Evolutionary conservation across 306 rosid genomes (phyloP).

Genomic region (Vigna nakashimae): DNA sequence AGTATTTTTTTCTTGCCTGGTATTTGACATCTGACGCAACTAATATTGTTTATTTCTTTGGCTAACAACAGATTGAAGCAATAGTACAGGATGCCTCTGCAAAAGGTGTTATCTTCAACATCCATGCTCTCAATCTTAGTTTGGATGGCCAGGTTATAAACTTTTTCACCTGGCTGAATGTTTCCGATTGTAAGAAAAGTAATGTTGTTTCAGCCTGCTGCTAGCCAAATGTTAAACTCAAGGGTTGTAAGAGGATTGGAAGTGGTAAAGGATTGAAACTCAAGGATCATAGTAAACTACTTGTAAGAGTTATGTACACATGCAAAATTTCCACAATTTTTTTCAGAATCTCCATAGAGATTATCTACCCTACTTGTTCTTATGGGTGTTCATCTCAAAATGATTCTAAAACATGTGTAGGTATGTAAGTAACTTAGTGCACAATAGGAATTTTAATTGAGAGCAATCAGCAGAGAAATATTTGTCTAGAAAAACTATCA

Average conservation of each 20-base stretch:
- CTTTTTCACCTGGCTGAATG: slow-evolving; percentile 20
- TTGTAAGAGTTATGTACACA: no score
- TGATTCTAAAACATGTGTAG: no score
- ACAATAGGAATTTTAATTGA: no score
- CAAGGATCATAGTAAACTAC: no score
- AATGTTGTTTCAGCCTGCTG: background rate
- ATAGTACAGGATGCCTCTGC: slow-evolving; percentile 79
- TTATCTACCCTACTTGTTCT: background rate
- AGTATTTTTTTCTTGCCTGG: slow-evolving; percentile 14
- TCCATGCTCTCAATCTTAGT: slow-evolving; percentile 73
- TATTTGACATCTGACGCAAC: slow-evolving; percentile 14
- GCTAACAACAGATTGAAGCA: slow-evolving; percentile 77
- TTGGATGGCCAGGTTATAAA: slow-evolving; percentile 81
- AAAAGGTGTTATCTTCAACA: slow-evolving; percentile 71
- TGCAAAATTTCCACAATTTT: no score
- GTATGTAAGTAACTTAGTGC: no score
- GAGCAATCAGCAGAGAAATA: no score
- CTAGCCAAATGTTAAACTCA: background rate
- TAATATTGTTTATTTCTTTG: slow-evolving; percentile 39
- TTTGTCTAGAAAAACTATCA: background rate
- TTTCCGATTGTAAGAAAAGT: slow-evolving; percentile 4
- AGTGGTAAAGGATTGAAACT: no score
- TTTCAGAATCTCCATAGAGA: no score
- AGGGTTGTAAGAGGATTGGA: no score
- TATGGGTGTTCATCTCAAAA: no score